Conservation (phyloP, 805 yeast genomes). For the Myxozyma mucilagina region DNA sequence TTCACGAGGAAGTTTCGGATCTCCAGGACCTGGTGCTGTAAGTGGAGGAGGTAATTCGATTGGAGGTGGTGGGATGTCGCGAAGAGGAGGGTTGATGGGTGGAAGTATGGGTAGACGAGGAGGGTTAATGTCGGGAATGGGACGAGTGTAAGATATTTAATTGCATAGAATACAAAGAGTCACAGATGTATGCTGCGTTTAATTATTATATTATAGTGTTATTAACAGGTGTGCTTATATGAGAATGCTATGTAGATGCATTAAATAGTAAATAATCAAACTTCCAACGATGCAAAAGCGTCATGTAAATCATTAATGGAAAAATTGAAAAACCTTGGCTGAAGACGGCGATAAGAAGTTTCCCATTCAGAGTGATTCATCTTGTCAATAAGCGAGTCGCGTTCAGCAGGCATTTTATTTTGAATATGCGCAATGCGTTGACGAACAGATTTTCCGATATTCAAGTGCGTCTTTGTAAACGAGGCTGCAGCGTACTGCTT, state of each 20-base stretch:
- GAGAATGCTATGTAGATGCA: too few species aligned
- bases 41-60: slow-evolving; percentile 8
- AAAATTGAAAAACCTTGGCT: not conserved
- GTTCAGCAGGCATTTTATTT: not conserved
- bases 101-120: slow-evolving; percentile 18
- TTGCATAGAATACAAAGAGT: too few species aligned
- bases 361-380: too few species aligned
- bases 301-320: not conserved
- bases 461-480: not conserved
- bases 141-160: not conserved
- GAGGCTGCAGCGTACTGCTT: not conserved
- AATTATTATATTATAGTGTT: too few species aligned
- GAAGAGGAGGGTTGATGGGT: slow-evolving; percentile 25
- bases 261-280: too few species aligned
- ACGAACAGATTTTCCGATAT: not conserved
- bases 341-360: not conserved
- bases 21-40: slow-evolving; percentile 2
- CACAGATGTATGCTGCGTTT: too few species aligned
- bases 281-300: too few species aligned
- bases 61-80: slow-evolving; percentile 8
- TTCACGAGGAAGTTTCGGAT: slow-evolving; percentile 22
- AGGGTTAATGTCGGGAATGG: not conserved
- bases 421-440: not conserved
- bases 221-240: too few species aligned
- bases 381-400: not conserved